Evolutionary conservation across 2,329 filamentous ascomycete genomes (phyloP).

Genomic region (Aspergillus phoenicis): DNA sequence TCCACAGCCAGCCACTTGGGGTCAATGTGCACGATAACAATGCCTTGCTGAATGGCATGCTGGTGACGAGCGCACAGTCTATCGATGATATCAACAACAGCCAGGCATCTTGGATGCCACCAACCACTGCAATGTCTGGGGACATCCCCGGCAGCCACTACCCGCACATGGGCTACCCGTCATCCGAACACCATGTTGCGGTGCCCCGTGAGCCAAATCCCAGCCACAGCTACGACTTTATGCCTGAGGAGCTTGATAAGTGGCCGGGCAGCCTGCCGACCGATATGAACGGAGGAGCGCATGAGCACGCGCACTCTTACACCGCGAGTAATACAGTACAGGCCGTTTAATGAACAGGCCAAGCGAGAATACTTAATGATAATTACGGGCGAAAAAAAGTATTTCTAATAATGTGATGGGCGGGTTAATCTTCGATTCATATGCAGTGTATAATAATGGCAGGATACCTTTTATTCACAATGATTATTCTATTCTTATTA

Average conservation of each 20-base stretch:
- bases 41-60: slow-evolving; percentile 37
- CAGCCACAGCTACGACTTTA: slow-evolving; percentile 30
- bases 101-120: slow-evolving; percentile 35
- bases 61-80: slow-evolving; percentile 33
- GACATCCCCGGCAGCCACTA: slow-evolving; percentile 37
- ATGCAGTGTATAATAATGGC: not conserved
- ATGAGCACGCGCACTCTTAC: slow-evolving; percentile 37
- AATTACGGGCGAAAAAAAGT: not conserved
- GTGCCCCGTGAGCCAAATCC: slow-evolving; percentile 39
- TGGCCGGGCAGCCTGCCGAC: slow-evolving; percentile 39
- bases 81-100: slow-evolving; percentile 40
- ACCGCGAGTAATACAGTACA: slow-evolving; percentile 35
- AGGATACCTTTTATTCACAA: not conserved
- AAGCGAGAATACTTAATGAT: slow-evolving; percentile 9
- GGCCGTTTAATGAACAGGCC: slow-evolving; percentile 28
- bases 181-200: slow-evolving; percentile 33
- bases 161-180: slow-evolving; percentile 36
- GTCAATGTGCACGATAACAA: slow-evolving; percentile 37
- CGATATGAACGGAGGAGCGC: slow-evolving; percentile 38
- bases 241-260: slow-evolving; percentile 42
- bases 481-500: not conserved
- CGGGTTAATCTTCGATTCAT: not conserved
- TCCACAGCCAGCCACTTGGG: slow-evolving; percentile 34
- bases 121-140: slow-evolving; percentile 29
- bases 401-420: not conserved